A percentile compares a stretch with the other conserved stretches of the same genome.
phyloP scores from a whole-genome alignment of 139 green algal genomes.

The Micromonas commoda region DNA sequence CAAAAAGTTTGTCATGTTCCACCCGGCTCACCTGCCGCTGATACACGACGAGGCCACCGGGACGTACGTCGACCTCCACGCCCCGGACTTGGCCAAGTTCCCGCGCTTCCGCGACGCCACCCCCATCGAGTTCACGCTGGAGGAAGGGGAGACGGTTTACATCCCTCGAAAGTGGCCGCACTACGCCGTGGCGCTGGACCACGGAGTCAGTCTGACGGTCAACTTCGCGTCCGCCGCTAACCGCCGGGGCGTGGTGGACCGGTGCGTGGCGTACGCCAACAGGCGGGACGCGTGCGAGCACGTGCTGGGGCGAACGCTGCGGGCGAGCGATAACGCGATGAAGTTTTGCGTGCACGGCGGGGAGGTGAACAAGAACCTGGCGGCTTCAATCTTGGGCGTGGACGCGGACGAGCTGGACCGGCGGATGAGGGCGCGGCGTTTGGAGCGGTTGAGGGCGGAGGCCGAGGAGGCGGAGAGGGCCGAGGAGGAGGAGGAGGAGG shows the following conservation, averaged over 20 bases:
- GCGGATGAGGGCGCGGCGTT: not conserved
- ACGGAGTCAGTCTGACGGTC: constrained; percentile 19
- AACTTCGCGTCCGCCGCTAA: constrained; percentile 17
- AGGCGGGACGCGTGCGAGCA: not conserved
- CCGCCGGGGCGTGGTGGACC: constrained; percentile 1
- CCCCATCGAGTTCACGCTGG: constrained; percentile 4
- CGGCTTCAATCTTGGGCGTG: not conserved
- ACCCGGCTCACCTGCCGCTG: constrained; percentile 26
- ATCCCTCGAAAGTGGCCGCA: constrained; percentile 33
- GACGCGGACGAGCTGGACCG: not conserved
- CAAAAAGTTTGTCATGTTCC: constrained; percentile 29
- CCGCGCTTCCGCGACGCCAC: constrained; percentile 14
- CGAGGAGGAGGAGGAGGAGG: not conserved
- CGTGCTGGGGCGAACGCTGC: not conserved
- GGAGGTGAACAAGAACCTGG: not conserved
- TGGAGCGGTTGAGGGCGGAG: not conserved
- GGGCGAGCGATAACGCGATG: constrained; percentile 5
- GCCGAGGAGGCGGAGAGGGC: not conserved
- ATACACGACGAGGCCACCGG: not conserved
- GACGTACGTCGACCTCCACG: constrained; percentile 6
- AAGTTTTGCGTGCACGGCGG: constrained; percentile 24
- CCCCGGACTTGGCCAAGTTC: constrained; percentile 21
- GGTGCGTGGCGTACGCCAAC: not conserved
- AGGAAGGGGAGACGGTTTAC: constrained; percentile 27
- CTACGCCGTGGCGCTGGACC: constrained; percentile 15